Evolutionary conservation across 306 rosid genomes (phyloP).

Genomic region (Vicia sativa): DNA sequence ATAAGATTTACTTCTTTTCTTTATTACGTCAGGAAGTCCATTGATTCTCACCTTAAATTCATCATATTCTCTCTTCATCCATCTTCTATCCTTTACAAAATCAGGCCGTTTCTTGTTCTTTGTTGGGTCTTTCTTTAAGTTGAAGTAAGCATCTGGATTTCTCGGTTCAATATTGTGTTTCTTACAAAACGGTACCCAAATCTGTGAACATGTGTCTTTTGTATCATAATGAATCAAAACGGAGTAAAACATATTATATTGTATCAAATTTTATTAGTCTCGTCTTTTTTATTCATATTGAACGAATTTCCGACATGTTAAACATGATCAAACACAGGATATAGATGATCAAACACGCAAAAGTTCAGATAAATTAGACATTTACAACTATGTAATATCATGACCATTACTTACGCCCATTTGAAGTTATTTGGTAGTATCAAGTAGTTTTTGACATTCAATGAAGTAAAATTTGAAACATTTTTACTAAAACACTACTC

Average conservation of each 20-base stretch:
- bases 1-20: conserved; percentile 52
- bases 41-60: conserved; percentile 91
- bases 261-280: too few species aligned
- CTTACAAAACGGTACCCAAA: conserved; percentile 89
- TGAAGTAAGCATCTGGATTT: conserved; percentile 86
- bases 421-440: too few species aligned
- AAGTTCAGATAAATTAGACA: neutral
- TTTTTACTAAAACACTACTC: too few species aligned
- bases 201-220: conserved; percentile 32
- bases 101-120: conserved; percentile 75
- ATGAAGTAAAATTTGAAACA: too few species aligned
- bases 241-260: too few species aligned
- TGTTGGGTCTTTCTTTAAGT: conserved; percentile 67
- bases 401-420: neutral
- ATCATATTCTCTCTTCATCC: conserved; percentile 93
- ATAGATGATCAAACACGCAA: too few species aligned
- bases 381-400: neutral
- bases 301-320: too few species aligned
- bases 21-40: conserved; percentile 67
- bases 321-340: too few species aligned
- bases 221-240: neutral
- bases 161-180: conserved; percentile 80
- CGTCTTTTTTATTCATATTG: too few species aligned
- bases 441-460: too few species aligned
- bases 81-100: conserved; percentile 82